Percentiles rank a stretch among this genome's conserved stretches.
These are phyloP conservation scores for Podila horticola DNA, from an alignment of 192 early-diverging fungal genomes.

Conservation along the genomic window DNA sequence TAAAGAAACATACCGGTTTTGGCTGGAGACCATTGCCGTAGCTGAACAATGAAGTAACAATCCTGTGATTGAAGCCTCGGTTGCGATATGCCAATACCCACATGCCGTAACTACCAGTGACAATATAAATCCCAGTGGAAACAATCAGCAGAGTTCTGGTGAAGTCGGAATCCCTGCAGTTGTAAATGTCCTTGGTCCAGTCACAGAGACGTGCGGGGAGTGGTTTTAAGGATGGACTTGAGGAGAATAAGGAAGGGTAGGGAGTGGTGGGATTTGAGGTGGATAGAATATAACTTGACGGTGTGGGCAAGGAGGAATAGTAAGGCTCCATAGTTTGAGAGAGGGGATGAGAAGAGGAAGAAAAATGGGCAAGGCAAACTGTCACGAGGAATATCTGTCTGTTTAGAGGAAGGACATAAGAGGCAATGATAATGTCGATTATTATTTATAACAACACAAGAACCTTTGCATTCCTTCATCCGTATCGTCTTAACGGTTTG, in stretches of 20 bases:
- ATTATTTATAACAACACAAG: no score
- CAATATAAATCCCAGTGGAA: slow-evolving; percentile 12
- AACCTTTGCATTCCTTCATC: not conserved
- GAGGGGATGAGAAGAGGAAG: no score
- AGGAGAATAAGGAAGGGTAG: not conserved
- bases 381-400: no score
- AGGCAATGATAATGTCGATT: no score
- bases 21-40: slow-evolving; percentile 33
- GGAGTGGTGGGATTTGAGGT: not conserved
- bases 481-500: not conserved
- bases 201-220: slow-evolving; percentile 11
- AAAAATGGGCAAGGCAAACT: no score
- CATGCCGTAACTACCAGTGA: slow-evolving; percentile 10
- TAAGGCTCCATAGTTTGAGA: no score
- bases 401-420: no score
- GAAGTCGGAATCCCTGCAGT: slow-evolving; percentile 25
- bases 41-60: slow-evolving; percentile 24
- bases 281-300: not conserved
- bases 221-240: not conserved
- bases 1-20: slow-evolving; percentile 24
- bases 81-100: slow-evolving; percentile 35
- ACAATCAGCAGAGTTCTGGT: slow-evolving; percentile 8
- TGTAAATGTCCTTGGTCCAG: slow-evolving; percentile 17
- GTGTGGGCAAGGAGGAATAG: no score
- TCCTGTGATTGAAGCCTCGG: slow-evolving; percentile 27